Base-by-base conservation (phyloP, 1,284 basidiomycete genomes). In the Moesziomyces sp. region DNA sequence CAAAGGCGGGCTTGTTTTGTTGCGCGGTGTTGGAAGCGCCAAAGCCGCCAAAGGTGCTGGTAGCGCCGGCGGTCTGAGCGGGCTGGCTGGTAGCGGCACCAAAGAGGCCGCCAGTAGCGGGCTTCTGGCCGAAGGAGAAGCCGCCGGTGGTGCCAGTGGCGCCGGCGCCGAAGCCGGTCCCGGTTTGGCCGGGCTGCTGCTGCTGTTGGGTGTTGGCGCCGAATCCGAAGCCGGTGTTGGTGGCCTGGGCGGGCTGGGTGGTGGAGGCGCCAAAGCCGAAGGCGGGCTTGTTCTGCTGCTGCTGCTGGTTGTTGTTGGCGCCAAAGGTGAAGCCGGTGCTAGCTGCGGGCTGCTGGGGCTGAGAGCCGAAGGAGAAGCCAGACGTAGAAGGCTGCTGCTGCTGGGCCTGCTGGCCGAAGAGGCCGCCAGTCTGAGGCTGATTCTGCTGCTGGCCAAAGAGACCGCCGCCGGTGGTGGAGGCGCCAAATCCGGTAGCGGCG, bases 41-140 rank as follows among this genome's bases (percentile, higher is more conserved):
- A 28, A 80, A 82, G 42, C 76, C 77, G 38, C 75, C 76, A 52
- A 76, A 76, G 66, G 74, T 77, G 34, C 60, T 62, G 24, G 76
- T 69, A 11, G 82, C 62, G 6, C 76, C 66, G 19, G 74, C 67
- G 6, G 69, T 65, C 61, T 65, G 80, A 46, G 62, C 69, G 9
- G 74, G 71, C 47, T 69, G 55, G 16, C 48, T 57, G 35, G 61
- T 58, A 13, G 80, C 68, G 38, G 58, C 74, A 23, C 88, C 88
- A 76, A 92, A 91, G 16, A 91, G 80, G 49, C 87, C 85, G 3
- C 85, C 76, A 58, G 83, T 66, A 4, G 74, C 68, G 19, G 74
- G 71, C 54, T 78, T 71, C 24, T 57, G 13, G 73, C 85, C 74
- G 43, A 78, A 74, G 46, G 66, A 57, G 56, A 71, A 72, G 28